Conservation (phyloP, 1,284 basidiomycete genomes). For the Boletus smithii region DNA sequence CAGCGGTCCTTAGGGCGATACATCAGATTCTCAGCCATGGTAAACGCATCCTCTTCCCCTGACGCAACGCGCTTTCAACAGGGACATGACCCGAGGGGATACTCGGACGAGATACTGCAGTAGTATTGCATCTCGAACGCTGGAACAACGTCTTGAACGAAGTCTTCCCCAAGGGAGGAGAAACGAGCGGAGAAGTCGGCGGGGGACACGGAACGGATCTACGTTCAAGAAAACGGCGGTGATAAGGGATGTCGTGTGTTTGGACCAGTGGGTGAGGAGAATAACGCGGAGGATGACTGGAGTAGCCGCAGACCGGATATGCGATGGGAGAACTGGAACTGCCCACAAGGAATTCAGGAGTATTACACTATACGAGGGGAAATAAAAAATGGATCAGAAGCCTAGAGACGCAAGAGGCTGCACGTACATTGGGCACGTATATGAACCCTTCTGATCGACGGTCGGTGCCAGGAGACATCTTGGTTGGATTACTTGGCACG, state of each 20-base stretch:
- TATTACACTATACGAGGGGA: conserved; percentile 15
- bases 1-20: conserved; percentile 8
- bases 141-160: conserved; percentile 30
- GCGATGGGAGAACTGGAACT: conserved; percentile 33
- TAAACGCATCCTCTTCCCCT: conserved; percentile 31
- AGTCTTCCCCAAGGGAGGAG: conserved; percentile 18
- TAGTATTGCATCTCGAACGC: conserved; percentile 29
- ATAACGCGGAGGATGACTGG: conserved; percentile 22
- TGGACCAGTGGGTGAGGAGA: conserved; percentile 1
- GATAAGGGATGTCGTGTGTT: conserved; percentile 8
- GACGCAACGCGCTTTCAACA: conserved; percentile 24
- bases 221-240: conserved; percentile 10
- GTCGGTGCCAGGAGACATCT: not conserved
- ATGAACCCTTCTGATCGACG: conserved; percentile 24
- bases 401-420: not conserved
- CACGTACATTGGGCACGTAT: conserved; percentile 27
- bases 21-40: conserved; percentile 33
- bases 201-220: conserved; percentile 22
- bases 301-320: conserved; percentile 32
- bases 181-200: conserved; percentile 10
- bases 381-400: conserved; percentile 2
- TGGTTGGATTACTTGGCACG: not conserved
- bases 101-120: conserved; percentile 12
- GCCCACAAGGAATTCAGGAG: conserved; percentile 33
- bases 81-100: conserved; percentile 23